Conservation (phyloP, 345 rosid genomes). For the Populus deltoides region DNA sequence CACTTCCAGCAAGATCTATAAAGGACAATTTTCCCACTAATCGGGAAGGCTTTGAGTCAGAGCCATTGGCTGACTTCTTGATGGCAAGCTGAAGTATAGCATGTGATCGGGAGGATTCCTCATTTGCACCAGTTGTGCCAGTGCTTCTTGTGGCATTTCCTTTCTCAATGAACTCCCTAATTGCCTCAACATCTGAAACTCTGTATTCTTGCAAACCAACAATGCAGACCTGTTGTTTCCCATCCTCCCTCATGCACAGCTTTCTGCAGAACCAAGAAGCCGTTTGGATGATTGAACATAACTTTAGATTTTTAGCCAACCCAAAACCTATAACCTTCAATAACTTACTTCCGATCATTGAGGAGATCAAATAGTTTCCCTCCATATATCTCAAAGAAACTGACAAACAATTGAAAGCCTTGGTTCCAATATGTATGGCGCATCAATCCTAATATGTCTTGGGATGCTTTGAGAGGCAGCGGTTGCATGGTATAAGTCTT, state of each 20-base stretch:
- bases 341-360: conserved; percentile 60
- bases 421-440: conserved; percentile 44
- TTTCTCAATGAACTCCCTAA: conserved; percentile 53
- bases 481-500: conserved; percentile 74
- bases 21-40: conserved; percentile 60
- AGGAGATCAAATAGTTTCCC: conserved; percentile 70
- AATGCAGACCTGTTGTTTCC: conserved; percentile 66
- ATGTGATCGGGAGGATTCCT: conserved; percentile 69
- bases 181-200: conserved; percentile 53
- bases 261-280: conserved; percentile 38
- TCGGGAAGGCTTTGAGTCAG: conserved; percentile 51
- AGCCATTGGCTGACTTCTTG: conserved; percentile 47
- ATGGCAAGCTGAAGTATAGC: conserved; percentile 67
- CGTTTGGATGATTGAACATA: conserved; percentile 6
- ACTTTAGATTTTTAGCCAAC: neutral
- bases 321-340: conserved; percentile 9
- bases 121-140: conserved; percentile 65
- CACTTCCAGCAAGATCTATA: conserved; percentile 71
- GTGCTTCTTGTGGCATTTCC: conserved; percentile 63
- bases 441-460: conserved; percentile 52
- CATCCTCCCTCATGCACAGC: conserved; percentile 70
- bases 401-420: conserved; percentile 55
- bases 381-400: conserved; percentile 70
- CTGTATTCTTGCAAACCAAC: conserved; percentile 61
- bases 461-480: conserved; percentile 62